A percentile compares a stretch with the other conserved stretches of the same genome.
Evolutionary conservation across 441 rosid genomes (phyloP).

Genomic region (Corymbia citriodora): DNA sequence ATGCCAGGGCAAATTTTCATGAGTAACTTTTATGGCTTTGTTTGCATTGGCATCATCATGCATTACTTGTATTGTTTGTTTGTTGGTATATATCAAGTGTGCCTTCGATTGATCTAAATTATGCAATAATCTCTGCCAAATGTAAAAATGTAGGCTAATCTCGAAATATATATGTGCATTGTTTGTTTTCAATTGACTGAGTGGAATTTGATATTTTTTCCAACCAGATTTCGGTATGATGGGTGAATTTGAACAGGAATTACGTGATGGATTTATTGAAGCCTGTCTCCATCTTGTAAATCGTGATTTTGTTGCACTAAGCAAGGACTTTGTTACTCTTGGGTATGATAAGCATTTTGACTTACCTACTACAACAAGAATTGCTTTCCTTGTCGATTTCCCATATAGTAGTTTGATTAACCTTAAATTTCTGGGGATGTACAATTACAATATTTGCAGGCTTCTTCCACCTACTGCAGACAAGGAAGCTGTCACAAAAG

Average conservation of each 20-base stretch:
- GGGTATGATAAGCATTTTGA: conserved; percentile 48
- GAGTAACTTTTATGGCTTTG: not conserved
- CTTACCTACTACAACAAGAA: not conserved
- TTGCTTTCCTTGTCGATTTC: not conserved
- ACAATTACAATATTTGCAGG: conserved; percentile 30
- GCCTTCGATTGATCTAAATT: not conserved
- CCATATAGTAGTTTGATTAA: not conserved
- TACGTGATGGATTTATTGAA: conserved; percentile 88
- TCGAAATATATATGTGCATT: not conserved
- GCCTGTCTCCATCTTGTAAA: conserved; percentile 98
- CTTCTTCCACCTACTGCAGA: conserved; percentile 90
- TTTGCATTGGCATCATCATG: not conserved
- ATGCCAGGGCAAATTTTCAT: not conserved
- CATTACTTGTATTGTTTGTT: not conserved
- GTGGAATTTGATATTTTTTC: conserved; percentile 17
- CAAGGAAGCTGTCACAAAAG: conserved; percentile 74
- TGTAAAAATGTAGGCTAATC: not conserved
- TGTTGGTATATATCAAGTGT: not conserved
- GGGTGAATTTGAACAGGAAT: conserved; percentile 93
- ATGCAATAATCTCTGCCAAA: not conserved
- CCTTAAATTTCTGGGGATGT: not conserved
- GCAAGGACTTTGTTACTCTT: conserved; percentile 88
- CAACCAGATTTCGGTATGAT: conserved; percentile 96
- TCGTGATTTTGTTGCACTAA: conserved; percentile 85
- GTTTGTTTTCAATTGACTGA: conserved; percentile 11